These are phyloP conservation scores for Casaregolazyma suthepensis DNA, from an alignment of 1,139 yeast genomes.

Conservation along the genomic window DNA sequence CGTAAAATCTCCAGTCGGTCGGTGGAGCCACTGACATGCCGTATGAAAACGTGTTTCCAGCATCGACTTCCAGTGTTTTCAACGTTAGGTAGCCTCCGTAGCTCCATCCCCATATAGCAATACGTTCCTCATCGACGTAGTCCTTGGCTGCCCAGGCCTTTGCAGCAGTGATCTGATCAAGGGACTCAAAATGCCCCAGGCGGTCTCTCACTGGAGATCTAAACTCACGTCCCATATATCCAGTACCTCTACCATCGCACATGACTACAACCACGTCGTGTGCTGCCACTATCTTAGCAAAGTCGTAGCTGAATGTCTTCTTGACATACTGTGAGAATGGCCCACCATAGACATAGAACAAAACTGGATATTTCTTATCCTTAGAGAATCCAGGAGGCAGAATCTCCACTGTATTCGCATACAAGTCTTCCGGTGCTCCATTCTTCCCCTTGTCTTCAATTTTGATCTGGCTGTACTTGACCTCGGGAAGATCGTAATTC, in stretches of 20 bases:
- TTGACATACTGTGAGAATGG: slow-evolving; percentile 81
- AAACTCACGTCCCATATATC: slow-evolving; percentile 76
- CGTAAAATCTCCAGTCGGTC: slow-evolving; percentile 74
- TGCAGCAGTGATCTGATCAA: slow-evolving; percentile 68
- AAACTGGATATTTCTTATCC: slow-evolving; percentile 56
- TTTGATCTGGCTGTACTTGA: slow-evolving; percentile 42
- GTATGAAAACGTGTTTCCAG: slow-evolving; percentile 59
- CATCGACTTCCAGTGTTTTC: slow-evolving; percentile 67
- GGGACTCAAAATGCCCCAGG: slow-evolving; percentile 83
- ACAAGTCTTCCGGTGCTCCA: slow-evolving; percentile 34
- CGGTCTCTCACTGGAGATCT: slow-evolving; percentile 60
- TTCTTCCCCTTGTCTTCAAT: slow-evolving; percentile 38
- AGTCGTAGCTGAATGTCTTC: slow-evolving; percentile 50
- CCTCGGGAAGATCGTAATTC: slow-evolving; percentile 51
- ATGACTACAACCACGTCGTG: slow-evolving; percentile 70
- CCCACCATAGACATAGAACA: slow-evolving; percentile 88
- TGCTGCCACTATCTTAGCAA: slow-evolving; percentile 66
- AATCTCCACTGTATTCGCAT: slow-evolving; percentile 66
- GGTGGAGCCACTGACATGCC: slow-evolving; percentile 92
- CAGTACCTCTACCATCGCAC: slow-evolving; percentile 95
- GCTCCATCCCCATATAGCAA: slow-evolving; percentile 98
- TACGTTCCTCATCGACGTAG: slow-evolving; percentile 52
- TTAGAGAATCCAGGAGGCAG: slow-evolving; percentile 61
- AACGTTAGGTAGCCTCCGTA: slow-evolving; percentile 80
- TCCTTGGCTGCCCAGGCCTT: slow-evolving; percentile 49